Conservation (phyloP, 2,329 filamentous ascomycete genomes). For the Verruconis gallopava region DNA sequence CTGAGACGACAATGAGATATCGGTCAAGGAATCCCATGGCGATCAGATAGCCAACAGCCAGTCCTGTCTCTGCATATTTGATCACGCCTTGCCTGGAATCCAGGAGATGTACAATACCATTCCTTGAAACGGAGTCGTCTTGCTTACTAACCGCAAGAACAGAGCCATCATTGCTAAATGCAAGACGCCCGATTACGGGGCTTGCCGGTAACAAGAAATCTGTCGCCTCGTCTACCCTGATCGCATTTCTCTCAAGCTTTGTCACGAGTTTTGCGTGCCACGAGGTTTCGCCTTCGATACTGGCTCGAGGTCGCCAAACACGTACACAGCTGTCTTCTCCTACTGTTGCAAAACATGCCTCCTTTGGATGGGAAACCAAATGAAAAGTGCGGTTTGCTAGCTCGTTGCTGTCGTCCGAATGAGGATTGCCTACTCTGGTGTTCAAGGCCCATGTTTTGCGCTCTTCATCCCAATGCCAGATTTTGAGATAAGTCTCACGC, state of each 20-base stretch:
- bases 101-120: conserved; percentile 60
- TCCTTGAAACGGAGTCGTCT: conserved; percentile 21
- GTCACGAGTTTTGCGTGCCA: conserved; percentile 1
- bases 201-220: conserved; percentile 13
- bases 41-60: conserved; percentile 53
- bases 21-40: conserved; percentile 60
- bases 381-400: conserved; percentile 51
- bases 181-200: conserved; percentile 42
- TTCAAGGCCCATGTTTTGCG: conserved; percentile 57
- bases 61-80: conserved; percentile 51
- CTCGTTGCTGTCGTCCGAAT: conserved; percentile 40
- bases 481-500: conserved; percentile 74
- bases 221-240: conserved; percentile 19
- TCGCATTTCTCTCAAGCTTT: conserved; percentile 9
- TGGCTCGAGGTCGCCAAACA: conserved; percentile 64
- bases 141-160: conserved; percentile 52
- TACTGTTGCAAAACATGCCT: conserved; percentile 67
- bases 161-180: conserved; percentile 76
- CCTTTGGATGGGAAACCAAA: conserved; percentile 56
- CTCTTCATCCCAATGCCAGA: conserved; percentile 60
- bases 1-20: conserved; percentile 62
- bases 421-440: conserved; percentile 72
- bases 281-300: conserved; percentile 53
- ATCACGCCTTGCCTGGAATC: conserved; percentile 57
- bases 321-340: conserved; percentile 68